Base-by-base conservation (phyloP, 495 filamentous ascomycete genomes). In the Aspergillus coremiiformis region DNA sequence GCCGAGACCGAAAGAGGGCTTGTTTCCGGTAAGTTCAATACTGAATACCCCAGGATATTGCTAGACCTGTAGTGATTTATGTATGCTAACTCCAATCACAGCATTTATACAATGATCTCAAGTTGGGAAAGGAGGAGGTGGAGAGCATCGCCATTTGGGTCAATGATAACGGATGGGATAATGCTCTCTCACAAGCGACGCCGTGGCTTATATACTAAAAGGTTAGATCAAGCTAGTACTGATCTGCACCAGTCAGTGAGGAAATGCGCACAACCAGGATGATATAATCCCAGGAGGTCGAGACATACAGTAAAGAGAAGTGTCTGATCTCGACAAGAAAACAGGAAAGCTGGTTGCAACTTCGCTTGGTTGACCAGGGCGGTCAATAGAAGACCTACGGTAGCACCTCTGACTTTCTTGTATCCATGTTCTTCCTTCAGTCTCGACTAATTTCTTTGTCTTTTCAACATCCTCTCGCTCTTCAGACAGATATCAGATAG, bases 331-430 rank as follows among this genome's bases (percentile, higher is more conserved):
- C 0, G 81, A 81, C 51, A 84, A 56, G 56, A 85, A 85, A 1
- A 85, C 75, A n/a, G n/a, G n/a, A 63, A 76, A 85, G 37, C 74
- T 78, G 6, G 81, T 76, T 5, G 80, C 82, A 50, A 84, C 74
- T 63, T 87, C 81, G 47, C 74, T 78, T 5, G 82, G 82, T 67
- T 83, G 73, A 1, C 80, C 81, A 3, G 80, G 71, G 15, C 78
- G 66, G 4, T 75, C 76, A 23, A 84, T 56, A 30, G 68, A 62
- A 15, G 60, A 61, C 54, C 69, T n/a, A n/a, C 64, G 0, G 50
- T 15, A 19, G 63, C 55, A 23, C 62, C 53, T 80, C 69, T 6
- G 74, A 60, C 1, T 60, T 51, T 37, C 66, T 54, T 5, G 75
- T 77, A 22, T 78, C 78, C 78, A 81, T 32, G 63, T 43, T 39